Evolutionary conservation across 495 filamentous ascomycete species (phyloP).

Genomic region (Penicillium pulvis): DNA sequence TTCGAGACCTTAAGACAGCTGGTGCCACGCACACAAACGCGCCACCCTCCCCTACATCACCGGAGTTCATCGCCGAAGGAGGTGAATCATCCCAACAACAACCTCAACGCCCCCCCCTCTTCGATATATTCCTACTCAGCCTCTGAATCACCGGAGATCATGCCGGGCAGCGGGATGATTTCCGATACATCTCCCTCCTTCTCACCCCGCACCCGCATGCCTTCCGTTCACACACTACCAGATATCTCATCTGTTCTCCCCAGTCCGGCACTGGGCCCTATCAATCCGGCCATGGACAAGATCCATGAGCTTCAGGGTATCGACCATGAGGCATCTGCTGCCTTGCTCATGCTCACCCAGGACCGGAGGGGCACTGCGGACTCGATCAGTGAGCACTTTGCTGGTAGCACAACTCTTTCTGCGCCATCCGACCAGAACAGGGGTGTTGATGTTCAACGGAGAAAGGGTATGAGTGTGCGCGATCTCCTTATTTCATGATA

Average conservation of each 20-base stretch:
- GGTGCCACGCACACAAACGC: conserved; percentile 22
- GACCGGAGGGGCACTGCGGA: conserved; percentile 56
- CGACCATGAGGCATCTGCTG: conserved; percentile 80
- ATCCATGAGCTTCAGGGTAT: conserved; percentile 40
- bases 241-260: conserved; percentile 43
- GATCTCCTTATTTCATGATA: conserved; percentile 68
- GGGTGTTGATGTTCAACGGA: conserved; percentile 25
- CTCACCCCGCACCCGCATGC: conserved; percentile 39
- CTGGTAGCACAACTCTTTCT: conserved; percentile 17
- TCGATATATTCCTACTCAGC: conserved; percentile 32
- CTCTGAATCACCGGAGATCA: conserved; percentile 40
- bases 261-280: conserved; percentile 44
- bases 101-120: conserved; percentile 18
- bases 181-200: conserved; percentile 41
- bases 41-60: conserved; percentile 42
- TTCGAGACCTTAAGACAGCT: conserved; percentile 75
- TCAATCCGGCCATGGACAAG: conserved; percentile 27
- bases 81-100: conserved; percentile 16
- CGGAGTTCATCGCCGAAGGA: conserved; percentile 34
- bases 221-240: conserved; percentile 27
- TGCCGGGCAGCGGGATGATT: conserved; percentile 27
- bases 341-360: conserved; percentile 76
- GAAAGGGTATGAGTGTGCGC: conserved; percentile 72
- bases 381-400: conserved; percentile 33
- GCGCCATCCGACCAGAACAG: conserved; percentile 5